Evolutionary conservation across 148 eudicot genomes (phyloP).

Genomic region (Bassia scoparia): DNA sequence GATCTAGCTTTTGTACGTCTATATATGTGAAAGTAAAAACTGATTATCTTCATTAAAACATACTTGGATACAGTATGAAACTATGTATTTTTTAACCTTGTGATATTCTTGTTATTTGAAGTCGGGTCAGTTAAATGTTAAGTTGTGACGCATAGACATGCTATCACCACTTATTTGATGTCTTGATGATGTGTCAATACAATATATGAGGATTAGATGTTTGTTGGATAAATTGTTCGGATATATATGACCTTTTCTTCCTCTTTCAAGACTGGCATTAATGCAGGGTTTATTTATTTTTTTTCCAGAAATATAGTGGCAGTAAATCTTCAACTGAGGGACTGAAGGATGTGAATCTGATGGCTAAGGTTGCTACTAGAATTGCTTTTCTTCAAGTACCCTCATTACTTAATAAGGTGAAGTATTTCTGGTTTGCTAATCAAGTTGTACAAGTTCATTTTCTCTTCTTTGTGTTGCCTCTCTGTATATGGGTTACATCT

Average conservation of each 20-base stretch:
- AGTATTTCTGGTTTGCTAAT: constrained; percentile 4
- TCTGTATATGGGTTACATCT: constrained; percentile 21
- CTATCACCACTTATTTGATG: background rate
- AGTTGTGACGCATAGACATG: background rate
- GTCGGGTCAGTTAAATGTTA: background rate
- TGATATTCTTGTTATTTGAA: background rate
- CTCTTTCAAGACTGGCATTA: constrained; percentile 8
- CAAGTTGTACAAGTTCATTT: constrained; percentile 5
- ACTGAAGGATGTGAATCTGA: constrained; percentile 31
- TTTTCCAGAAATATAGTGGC: constrained; percentile 21
- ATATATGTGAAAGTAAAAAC: background rate
- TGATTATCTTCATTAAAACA: background rate
- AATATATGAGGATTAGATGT: background rate
- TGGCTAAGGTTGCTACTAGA: constrained; percentile 52
- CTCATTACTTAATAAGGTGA: constrained; percentile 44
- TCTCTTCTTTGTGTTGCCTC: constrained; percentile 16
- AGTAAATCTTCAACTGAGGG: constrained; percentile 31
- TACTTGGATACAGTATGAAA: background rate
- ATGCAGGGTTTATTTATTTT: constrained; percentile 9
- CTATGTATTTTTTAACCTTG: background rate
- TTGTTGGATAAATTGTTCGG: background rate
- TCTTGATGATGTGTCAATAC: background rate
- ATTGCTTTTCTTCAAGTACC: constrained; percentile 66
- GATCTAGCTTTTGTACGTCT: background rate
- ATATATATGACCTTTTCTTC: background rate